Evolutionary conservation across 176 grass and related monocot genomes (phyloP), one percentile per base, ranked within the genome.

Genomic region (Lolium multiflorum): DNA sequence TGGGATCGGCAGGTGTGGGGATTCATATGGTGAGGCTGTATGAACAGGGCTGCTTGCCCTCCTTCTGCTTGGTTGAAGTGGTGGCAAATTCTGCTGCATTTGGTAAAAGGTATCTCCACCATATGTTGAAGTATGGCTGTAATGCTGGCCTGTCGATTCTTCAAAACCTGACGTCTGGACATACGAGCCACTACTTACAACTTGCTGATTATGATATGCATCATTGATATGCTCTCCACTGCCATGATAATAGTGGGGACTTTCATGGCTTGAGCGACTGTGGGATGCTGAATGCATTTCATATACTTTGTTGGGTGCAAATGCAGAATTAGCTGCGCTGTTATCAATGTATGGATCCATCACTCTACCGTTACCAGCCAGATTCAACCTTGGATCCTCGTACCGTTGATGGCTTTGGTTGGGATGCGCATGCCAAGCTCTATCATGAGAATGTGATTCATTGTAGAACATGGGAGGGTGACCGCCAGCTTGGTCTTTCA

Each of bases 51-150:
- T 88, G 50, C 80, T 90, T 76, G 20, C 71, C 71, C 91, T 96
- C 80, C 88, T 90, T 71, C 97, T 93, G 14, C 88, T 83, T 71
- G 97, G 92, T 86, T 90, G 90, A 89, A 94, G 81, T 9, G 84
- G 88, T 35, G 89, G 88, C 71, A 96, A 87, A 87, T 92, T 96
- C 38, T 94, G 89, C 13, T 88, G 88, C 67, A 88, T 88, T 88
- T 98, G 97, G 82, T 94, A 94, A 81, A 91, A 84, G 55, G 90
- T 85, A 57, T 98, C 97, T 65, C 86, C 71, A 83, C 89, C 92
- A 92, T 92, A 89, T 46, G 83, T 74, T 85, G 85, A 93, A 87
- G 90, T 81, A 43, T 92, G 91, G 76, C 70, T 92, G 84, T 88
- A 83, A 80, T 91, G 88, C 49, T 85, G 91, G 44, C 71, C 58